A percentile compares a stretch with the other conserved stretches of the same genome.
phyloP scores from a whole-genome alignment of 345 rosid genomes.

The Gossypium bickii region DNA sequence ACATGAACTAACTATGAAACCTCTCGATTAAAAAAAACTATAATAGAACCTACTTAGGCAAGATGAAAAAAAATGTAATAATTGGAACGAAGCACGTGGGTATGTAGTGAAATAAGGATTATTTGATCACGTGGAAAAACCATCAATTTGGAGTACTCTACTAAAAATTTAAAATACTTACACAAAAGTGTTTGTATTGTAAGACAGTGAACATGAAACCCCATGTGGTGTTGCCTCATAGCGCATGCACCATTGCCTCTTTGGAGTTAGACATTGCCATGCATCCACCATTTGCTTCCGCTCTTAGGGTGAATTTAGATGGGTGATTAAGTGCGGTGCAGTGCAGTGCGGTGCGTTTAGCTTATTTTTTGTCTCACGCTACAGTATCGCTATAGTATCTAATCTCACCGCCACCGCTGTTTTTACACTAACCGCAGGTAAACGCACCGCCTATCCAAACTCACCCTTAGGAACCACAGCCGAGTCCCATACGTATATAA shows the following conservation, averaged over 20 bases:
- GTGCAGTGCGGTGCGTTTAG: too few relatives aligned
- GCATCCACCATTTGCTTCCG: neutral
- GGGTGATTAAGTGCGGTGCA: too few relatives aligned
- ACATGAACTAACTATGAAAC: neutral
- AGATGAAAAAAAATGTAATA: neutral
- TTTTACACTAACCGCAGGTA: too few relatives aligned
- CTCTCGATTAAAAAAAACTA: neutral
- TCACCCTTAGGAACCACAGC: too few relatives aligned
- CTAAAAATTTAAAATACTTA: too few relatives aligned
- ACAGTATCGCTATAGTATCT: too few relatives aligned
- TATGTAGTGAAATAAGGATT: neutral
- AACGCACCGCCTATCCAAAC: too few relatives aligned
- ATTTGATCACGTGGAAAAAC: neutral
- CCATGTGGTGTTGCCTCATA: slow-evolving; percentile 20
- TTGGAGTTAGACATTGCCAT: neutral
- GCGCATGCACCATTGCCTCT: slow-evolving; percentile 13
- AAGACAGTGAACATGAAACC: slow-evolving; percentile 16
- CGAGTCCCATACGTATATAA: too few relatives aligned
- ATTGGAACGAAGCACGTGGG: neutral
- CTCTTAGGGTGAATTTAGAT: too few relatives aligned
- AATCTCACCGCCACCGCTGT: too few relatives aligned
- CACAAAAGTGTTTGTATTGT: neutral
- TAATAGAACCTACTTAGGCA: neutral
- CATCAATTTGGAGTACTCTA: neutral
- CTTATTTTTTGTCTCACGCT: too few relatives aligned